These are phyloP conservation scores for Nidula microcarpa DNA, from an alignment of 768 basidiomycete genomes.

Conservation along the genomic window DNA sequence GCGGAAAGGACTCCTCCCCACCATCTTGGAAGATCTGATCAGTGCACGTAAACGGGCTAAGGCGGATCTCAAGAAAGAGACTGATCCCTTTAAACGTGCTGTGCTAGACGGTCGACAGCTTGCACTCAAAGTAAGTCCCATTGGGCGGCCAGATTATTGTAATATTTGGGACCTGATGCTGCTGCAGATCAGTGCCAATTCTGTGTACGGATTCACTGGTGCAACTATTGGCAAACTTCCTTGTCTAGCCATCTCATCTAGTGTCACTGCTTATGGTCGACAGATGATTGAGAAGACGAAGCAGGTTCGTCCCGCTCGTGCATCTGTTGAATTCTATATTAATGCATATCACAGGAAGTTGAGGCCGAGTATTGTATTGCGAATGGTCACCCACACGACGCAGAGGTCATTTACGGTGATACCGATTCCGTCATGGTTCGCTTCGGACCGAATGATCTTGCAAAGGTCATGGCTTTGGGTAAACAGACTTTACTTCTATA, in stretches of 20 bases:
- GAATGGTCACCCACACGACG: constrained; percentile 84
- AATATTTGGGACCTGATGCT: too few species aligned
- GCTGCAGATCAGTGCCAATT: constrained; percentile 82
- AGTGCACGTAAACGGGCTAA: constrained; percentile 93
- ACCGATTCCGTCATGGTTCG: constrained; percentile 99
- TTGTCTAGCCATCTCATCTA: constrained; percentile 94
- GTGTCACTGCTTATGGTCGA: constrained; percentile 92
- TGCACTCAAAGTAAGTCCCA: constrained; percentile 62
- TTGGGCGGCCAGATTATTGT: too few species aligned
- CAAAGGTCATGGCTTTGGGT: constrained; percentile 89
- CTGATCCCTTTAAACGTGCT: constrained; percentile 94
- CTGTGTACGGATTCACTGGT: constrained; percentile 98
- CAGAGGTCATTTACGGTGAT: constrained; percentile 96
- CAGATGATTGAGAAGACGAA: constrained; percentile 99
- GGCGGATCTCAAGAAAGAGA: constrained; percentile 94
- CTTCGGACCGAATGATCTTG: constrained; percentile 88
- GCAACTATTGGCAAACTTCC: constrained; percentile 97
- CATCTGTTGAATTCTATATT: not conserved
- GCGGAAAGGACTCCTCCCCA: constrained; percentile 89
- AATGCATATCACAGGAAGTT: constrained; percentile 57
- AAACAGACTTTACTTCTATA: constrained; percentile 10
- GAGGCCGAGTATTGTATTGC: constrained; percentile 82
- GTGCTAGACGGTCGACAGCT: constrained; percentile 97
- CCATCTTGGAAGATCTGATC: constrained; percentile 90
- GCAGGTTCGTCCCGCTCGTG: constrained; percentile 41